Percentiles rank a stretch among this genome's conserved stretches.
Evolutionary conservation across 306 rosid species (phyloP).

Genomic region (Aeschynomene evenia): DNA sequence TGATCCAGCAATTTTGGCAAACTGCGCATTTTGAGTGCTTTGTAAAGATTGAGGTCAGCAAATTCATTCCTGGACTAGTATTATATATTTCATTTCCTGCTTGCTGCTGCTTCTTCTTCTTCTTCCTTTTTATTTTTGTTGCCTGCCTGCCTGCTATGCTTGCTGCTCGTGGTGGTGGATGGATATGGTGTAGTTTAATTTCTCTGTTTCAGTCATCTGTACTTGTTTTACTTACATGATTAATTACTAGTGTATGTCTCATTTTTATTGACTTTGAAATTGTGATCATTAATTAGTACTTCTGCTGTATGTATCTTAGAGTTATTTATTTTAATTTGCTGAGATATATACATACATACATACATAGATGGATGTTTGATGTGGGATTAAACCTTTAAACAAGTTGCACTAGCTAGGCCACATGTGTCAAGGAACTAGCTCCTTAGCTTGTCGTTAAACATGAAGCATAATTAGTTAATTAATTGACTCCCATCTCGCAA

Average conservation of each 20-base stretch:
- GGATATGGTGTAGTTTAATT: constrained; percentile 12
- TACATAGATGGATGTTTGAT: too few relatives aligned
- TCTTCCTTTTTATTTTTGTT: too few relatives aligned
- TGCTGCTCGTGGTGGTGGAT: too few relatives aligned
- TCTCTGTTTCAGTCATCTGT: constrained; percentile 1
- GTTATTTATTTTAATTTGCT: constrained; percentile 2
- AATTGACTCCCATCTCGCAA: not conserved
- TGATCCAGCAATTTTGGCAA: not conserved
- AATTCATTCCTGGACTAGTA: constrained; percentile 39
- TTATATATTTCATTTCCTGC: not conserved
- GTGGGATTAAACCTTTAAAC: constrained; percentile 24
- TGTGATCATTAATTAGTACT: not conserved
- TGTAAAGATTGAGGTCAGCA: constrained; percentile 49
- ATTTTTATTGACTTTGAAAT: constrained; percentile 19
- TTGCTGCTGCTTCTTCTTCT: not conserved
- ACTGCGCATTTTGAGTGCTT: not conserved
- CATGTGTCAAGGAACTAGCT: not conserved
- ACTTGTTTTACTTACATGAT: constrained; percentile 7
- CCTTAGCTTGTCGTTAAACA: not conserved
- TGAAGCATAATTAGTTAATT: too few relatives aligned
- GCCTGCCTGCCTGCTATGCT: too few relatives aligned
- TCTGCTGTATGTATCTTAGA: not conserved
- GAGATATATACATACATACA: too few relatives aligned
- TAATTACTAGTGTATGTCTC: too few relatives aligned
- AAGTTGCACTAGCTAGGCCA: not conserved